These are phyloP conservation scores for Scheffersomyces lignicola DNA, from an alignment of 1,139 yeast species.

Conservation along the genomic window DNA sequence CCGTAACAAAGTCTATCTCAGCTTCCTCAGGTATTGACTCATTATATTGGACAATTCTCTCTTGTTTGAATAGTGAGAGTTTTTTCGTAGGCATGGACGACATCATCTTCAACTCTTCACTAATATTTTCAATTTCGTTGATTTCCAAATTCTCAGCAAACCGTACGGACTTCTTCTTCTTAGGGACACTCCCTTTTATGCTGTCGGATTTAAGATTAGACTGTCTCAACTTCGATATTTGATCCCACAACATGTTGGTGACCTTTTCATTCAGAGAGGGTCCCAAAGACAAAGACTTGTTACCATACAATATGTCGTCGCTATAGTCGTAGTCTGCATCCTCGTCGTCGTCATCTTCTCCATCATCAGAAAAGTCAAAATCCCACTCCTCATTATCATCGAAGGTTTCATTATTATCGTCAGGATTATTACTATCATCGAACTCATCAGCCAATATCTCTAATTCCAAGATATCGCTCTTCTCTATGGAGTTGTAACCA, in stretches of 20 bases:
- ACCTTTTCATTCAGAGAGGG: constrained; percentile 13
- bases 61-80: constrained; percentile 16
- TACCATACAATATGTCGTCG: constrained; percentile 15
- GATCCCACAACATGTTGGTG: constrained; percentile 31
- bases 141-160: constrained; percentile 54
- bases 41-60: constrained; percentile 5
- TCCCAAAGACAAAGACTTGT: constrained; percentile 9
- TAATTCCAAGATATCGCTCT: constrained; percentile 34
- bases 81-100: constrained; percentile 8
- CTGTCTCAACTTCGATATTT: constrained; percentile 25
- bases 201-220: constrained; percentile 1
- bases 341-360: constrained; percentile 27
- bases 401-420: constrained; percentile 15
- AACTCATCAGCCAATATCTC: constrained; percentile 55
- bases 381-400: constrained; percentile 45
- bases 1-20: not conserved
- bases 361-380: constrained; percentile 27
- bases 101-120: constrained; percentile 41
- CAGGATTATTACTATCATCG: constrained; percentile 33
- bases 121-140: constrained; percentile 60
- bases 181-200: constrained; percentile 5
- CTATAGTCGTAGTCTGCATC: constrained; percentile 25
- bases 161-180: constrained; percentile 47
- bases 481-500: constrained; percentile 17
- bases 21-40: constrained; percentile 5